Evolutionary conservation across 805 yeast genomes (phyloP).

Genomic region (Candida silvicultrix): DNA sequence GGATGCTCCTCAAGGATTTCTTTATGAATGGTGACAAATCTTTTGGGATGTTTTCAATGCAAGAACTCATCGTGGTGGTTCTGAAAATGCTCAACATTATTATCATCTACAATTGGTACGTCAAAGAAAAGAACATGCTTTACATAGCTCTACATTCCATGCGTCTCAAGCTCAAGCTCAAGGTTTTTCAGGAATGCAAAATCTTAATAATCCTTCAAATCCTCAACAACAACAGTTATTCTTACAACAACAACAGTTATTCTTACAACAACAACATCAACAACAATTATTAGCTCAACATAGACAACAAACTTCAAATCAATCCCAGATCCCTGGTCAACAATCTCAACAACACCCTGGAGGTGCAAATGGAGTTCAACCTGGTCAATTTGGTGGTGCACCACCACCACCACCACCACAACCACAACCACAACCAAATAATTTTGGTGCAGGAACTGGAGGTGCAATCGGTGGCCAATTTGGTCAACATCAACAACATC

Average conservation of each 20-base stretch:
- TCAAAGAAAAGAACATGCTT: conserved; percentile 52
- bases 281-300: not conserved
- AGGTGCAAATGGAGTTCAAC: not conserved
- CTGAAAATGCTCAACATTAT: conserved; percentile 63
- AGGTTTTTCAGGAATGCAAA: conserved; percentile 1
- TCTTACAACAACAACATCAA: conserved; percentile 21
- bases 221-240: conserved; percentile 9
- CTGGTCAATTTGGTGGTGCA: not conserved
- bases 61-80: conserved; percentile 58
- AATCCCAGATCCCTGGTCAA: not conserved
- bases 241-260: conserved; percentile 1
- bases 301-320: not conserved
- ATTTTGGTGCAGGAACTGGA: not conserved
- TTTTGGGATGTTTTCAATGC: conserved; percentile 94
- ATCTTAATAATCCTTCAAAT: conserved; percentile 19
- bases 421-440: too few relatives aligned
- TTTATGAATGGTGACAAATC: conserved; percentile 94
- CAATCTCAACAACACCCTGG: not conserved
- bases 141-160: conserved; percentile 36
- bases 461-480: not conserved
- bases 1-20: conserved; percentile 83
- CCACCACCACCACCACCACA: too few relatives aligned
- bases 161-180: conserved; percentile 40
- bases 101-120: conserved; percentile 55
- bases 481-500: conserved; percentile 1